Evolutionary conservation across 495 filamentous ascomycete genomes (phyloP).

Genomic region (Penicillium bialowiezense): DNA sequence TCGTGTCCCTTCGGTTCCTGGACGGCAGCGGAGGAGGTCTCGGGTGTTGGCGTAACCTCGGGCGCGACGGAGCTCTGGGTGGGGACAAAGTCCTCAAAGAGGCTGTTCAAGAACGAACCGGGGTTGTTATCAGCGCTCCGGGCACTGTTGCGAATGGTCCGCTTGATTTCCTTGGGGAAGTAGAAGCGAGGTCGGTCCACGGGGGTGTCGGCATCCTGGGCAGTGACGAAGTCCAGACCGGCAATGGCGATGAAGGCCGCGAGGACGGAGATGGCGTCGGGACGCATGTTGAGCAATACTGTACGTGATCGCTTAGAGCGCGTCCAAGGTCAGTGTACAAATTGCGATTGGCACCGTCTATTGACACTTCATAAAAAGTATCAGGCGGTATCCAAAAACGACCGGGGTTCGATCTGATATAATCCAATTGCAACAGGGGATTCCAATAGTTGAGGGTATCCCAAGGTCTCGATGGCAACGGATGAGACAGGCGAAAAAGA

Average conservation of each 20-base stretch:
- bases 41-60: not conserved
- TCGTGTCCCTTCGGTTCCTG: slow-evolving; percentile 9
- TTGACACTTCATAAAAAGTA: slow-evolving; percentile 19
- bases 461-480: slow-evolving; percentile 29
- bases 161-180: slow-evolving; percentile 46
- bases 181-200: slow-evolving; percentile 44
- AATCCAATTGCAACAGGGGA: not conserved
- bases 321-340: slow-evolving; percentile 18
- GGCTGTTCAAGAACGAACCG: not conserved
- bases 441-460: not conserved
- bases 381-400: slow-evolving; percentile 3
- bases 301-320: slow-evolving; percentile 1
- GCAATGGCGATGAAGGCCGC: slow-evolving; percentile 34
- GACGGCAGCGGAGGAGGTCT: not conserved
- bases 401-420: not conserved
- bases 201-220: slow-evolving; percentile 30
- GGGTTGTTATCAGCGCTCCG: slow-evolving; percentile 13
- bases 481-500: slow-evolving; percentile 25
- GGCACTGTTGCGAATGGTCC: slow-evolving; percentile 28
- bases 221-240: slow-evolving; percentile 34
- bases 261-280: slow-evolving; percentile 26
- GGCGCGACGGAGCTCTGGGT: not conserved
- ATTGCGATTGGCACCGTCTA: slow-evolving; percentile 22
- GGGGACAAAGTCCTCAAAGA: not conserved
- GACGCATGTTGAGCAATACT: slow-evolving; percentile 27